Evolutionary conservation across 352 stramenopile species (phyloP).

Genomic region (Stramenopiles sp.): DNA sequence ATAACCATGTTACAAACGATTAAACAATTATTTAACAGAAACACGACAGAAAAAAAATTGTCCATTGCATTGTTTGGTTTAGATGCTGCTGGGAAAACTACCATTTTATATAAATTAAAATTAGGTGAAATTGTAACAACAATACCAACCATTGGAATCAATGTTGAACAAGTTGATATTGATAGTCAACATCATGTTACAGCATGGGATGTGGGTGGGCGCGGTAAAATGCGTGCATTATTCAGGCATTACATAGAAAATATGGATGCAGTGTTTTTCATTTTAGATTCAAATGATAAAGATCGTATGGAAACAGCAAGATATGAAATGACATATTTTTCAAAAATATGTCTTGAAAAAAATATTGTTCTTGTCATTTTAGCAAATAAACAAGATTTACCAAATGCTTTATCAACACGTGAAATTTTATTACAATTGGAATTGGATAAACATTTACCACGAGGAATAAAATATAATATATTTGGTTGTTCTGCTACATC

Average conservation of each 20-base stretch:
- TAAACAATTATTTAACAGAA: too few relatives aligned
- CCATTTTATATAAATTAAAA: constrained; percentile 88
- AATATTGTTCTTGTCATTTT: constrained; percentile 93
- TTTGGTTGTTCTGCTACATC: too few relatives aligned
- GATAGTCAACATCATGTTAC: constrained; percentile 99
- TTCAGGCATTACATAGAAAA: constrained; percentile 99
- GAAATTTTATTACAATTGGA: too few relatives aligned
- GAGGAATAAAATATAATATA: too few relatives aligned
- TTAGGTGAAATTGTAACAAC: constrained; percentile 84
- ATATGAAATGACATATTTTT: constrained; percentile 91
- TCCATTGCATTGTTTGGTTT: constrained; percentile 99
- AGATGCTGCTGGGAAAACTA: constrained; percentile 98
- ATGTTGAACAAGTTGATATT: constrained; percentile 98
- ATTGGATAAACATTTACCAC: too few relatives aligned
- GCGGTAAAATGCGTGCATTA: constrained; percentile 91
- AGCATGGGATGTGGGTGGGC: constrained; percentile 96
- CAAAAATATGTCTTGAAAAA: constrained; percentile 92
- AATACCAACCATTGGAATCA: constrained; percentile 96
- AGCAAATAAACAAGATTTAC: constrained; percentile 98
- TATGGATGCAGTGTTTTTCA: constrained; percentile 97
- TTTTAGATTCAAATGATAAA: constrained; percentile 95
- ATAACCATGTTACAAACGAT: too few relatives aligned
- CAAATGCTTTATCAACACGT: too few relatives aligned
- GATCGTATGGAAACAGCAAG: constrained; percentile 90
- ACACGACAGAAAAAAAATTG: too few relatives aligned